A percentile compares a stretch with the other conserved stretches of the same genome.
phyloP scores from a whole-genome alignment of 495 filamentous ascomycete species.

The Penicillium atrosanguineum region DNA sequence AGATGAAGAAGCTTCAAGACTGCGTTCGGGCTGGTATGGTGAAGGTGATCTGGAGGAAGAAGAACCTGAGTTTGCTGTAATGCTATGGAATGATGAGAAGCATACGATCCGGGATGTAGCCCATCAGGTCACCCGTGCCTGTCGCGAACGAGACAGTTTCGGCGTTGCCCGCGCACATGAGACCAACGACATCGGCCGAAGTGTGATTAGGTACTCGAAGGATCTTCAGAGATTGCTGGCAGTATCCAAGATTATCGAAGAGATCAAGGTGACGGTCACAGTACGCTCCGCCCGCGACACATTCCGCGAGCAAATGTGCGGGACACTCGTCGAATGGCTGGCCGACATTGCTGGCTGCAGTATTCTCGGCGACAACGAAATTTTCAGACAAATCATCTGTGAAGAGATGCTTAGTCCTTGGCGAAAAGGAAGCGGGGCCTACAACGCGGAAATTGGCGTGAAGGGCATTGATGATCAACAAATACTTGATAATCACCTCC shows the following conservation, averaged over 20 bases:
- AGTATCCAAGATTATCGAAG: constrained; percentile 81
- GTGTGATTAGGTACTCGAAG: constrained; percentile 71
- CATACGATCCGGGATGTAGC: constrained; percentile 91
- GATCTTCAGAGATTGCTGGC: constrained; percentile 69
- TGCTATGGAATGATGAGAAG: constrained; percentile 98
- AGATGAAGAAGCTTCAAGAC: constrained; percentile 77
- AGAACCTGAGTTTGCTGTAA: constrained; percentile 74
- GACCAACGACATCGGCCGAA: constrained; percentile 81
- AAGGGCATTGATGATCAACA: constrained; percentile 91
- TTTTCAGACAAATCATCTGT: constrained; percentile 78
- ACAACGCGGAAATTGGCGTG: constrained; percentile 77
- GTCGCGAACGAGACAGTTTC: constrained; percentile 65
- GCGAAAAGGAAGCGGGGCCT: constrained; percentile 81
- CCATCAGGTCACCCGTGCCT: constrained; percentile 86
- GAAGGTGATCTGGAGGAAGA: constrained; percentile 53
- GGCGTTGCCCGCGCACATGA: constrained; percentile 77
- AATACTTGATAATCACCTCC: constrained; percentile 34
- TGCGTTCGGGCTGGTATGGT: constrained; percentile 72
- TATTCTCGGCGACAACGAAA: constrained; percentile 73
- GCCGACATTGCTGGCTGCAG: constrained; percentile 88
- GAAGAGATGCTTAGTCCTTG: constrained; percentile 86
- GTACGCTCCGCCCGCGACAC: constrained; percentile 91
- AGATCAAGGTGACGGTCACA: constrained; percentile 94
- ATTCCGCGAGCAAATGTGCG: constrained; percentile 97
- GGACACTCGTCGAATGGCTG: constrained; percentile 96